Evolutionary conservation across 1,284 basidiomycete genomes (phyloP).

Genomic region (Prillingera fragicola): DNA sequence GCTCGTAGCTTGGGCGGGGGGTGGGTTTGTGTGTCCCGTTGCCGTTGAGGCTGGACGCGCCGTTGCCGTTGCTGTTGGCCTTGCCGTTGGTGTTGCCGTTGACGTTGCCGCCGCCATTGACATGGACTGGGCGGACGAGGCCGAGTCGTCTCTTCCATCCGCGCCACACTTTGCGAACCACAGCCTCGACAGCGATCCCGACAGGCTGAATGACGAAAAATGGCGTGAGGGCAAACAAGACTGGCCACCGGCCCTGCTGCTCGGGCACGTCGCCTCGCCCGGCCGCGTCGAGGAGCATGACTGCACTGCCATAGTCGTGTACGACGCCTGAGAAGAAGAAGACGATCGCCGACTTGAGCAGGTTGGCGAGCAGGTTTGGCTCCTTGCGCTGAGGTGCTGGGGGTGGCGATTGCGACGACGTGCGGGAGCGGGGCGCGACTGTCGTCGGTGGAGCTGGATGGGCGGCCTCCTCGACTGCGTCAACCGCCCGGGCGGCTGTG

Average conservation of each 20-base stretch:
- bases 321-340: constrained; percentile 35
- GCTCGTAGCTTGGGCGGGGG: not conserved
- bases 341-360: constrained; percentile 38
- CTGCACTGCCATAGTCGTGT: constrained; percentile 33
- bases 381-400: not conserved
- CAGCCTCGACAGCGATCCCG: constrained; percentile 33
- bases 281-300: constrained; percentile 20
- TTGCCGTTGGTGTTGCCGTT: constrained; percentile 6
- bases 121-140: not conserved
- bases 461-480: too few species aligned
- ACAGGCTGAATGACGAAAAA: constrained; percentile 42
- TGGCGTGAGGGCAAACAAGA: constrained; percentile 25
- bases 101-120: constrained; percentile 13
- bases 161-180: constrained; percentile 28
- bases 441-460: too few species aligned
- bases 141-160: constrained; percentile 3
- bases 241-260: constrained; percentile 1
- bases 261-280: constrained; percentile 9
- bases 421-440: not conserved
- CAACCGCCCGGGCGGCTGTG: not conserved
- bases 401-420: not conserved
- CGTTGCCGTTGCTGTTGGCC: not conserved
- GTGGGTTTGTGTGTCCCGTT: too few species aligned
- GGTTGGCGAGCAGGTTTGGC: constrained; percentile 20
- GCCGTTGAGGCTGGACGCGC: not conserved